Evolutionary conservation across 176 grass and related monocot species (phyloP), one percentile per base, ranked within the genome.

Genomic region (Oryza glumipatula): DNA sequence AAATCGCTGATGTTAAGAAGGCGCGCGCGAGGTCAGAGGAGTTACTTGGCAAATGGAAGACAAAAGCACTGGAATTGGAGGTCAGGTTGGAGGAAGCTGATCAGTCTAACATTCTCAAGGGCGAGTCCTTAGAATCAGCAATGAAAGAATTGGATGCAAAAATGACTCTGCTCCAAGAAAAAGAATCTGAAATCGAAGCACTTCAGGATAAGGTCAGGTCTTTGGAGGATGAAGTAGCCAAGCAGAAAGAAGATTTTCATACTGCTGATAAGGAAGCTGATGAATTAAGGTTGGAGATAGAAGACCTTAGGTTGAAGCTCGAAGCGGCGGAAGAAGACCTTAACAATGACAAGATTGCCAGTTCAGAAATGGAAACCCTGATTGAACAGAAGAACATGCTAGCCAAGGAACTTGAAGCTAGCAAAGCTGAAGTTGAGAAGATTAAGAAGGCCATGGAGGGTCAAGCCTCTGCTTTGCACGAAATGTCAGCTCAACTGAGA

Each of bases 401-500:
- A 72, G 32, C 82, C 46, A 84, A 87, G 49, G 91, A 98, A 69
- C 86, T 95, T 41, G 76, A 90, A 82, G 56, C 60, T 60, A 91
- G 70, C 70, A 91, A 70, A 84, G 87, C 89, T 76, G 92, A 95
- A 82, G 56, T 78, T 38, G 90, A 98, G 65, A 86, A 98, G 66
- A 67, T 92, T 71, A 95, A 98, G 85, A 92, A 95, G 89, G 95
- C 89, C 76, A 98, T 93, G 95, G 95, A 94, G 67, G 92, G 89
- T 79, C 88, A 95, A 43, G 91, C 95, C 72, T 95, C 91, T 51
- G 95, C 95, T 65, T 92, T 98, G 75, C 93, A 95, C 16, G 95
- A 98, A 86, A 86, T 93, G 76, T 95, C 95, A 48, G 78, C 82
- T 54, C 89, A 95, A 91, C 92, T 87, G 14, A 93, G 89, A 78